Evolutionary conservation across 768 basidiomycete species (phyloP), one percentile per base, ranked within the genome.

Genomic region (Clavulina sp.): DNA sequence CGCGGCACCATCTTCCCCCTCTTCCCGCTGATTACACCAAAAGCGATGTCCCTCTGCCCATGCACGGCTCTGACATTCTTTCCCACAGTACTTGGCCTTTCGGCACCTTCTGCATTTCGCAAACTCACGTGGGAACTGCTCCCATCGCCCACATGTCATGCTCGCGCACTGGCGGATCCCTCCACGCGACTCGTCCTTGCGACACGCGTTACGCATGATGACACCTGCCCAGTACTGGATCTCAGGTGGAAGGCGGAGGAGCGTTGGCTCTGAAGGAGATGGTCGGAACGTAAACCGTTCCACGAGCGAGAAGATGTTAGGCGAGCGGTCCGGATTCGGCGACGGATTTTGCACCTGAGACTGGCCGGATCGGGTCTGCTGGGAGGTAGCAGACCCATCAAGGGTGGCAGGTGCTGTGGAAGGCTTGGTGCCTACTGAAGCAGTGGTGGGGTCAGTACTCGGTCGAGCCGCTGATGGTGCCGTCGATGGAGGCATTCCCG

Each of bases 161-260:
- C 95, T 95, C 0, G 95, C 95, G 70, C 95, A 99, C 65, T 97
- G 95, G 52, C 95, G 68, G 56, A 96, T 91, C 7, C 95, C 95
- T 49, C 91, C 91, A 32, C 81, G 69, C 47, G 73, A 78, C 56
- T 97, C 93, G 59, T 97, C 95, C 69, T 99, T 97, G 62, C 93
- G 71, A 67, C 95, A 99, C 9, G 95, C 95, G 64, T 99, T 99
- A 49, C 95, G 75, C 95, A 97, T 99, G 61, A 97, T 95, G n/a
- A 96, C 93, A 2, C 91, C 89, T 0, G 93, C 95, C 95, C 95
- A 97, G 60, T 96, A 95, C 65, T 95, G 88, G 23, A 99, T 93
- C 63, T 97, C 93, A 6, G 73, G 70, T 0, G 91, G 88, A 4
- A 91, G 67, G 46, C 77, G 77, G 4, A 75, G 76, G 50, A 81